A percentile compares a stretch with the other conserved stretches of the same genome.
Evolutionary conservation across 177 flowering plant genomes (phyloP).

Genomic region (Vitis hybrid): DNA sequence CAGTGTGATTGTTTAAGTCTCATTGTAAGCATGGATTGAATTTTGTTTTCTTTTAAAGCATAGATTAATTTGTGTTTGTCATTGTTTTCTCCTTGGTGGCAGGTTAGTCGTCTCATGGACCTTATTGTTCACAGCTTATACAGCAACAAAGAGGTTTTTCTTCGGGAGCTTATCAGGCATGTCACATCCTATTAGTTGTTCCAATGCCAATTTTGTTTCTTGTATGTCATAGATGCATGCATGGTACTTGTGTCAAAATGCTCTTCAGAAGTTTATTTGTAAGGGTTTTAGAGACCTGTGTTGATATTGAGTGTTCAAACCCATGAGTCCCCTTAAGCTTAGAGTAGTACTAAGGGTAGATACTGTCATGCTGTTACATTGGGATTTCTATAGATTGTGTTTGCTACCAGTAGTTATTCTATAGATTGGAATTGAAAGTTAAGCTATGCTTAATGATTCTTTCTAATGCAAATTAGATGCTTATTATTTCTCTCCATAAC

Average conservation of each 20-base stretch:
- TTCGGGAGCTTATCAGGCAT: constrained; percentile 88
- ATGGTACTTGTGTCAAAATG: too few species aligned
- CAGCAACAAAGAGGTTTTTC: constrained; percentile 95
- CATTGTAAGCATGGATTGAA: neutral
- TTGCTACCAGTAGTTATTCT: neutral
- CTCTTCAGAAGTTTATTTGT: too few species aligned
- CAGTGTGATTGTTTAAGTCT: neutral
- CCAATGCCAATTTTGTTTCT: too few species aligned
- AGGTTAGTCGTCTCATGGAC: constrained; percentile 99
- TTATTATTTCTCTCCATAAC: neutral
- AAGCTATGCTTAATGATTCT: neutral
- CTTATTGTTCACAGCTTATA: constrained; percentile 93
- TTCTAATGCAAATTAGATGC: neutral
- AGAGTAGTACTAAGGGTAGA: too few species aligned
- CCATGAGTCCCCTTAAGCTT: too few species aligned
- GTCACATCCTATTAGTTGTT: neutral
- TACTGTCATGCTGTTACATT: too few species aligned
- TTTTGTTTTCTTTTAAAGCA: neutral
- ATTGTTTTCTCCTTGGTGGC: constrained; percentile 19
- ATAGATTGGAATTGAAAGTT: neutral
- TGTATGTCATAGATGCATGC: too few species aligned
- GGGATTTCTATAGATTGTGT: too few species aligned
- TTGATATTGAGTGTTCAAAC: too few species aligned
- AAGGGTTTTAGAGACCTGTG: too few species aligned
- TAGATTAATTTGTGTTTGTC: neutral